Percentiles rank a stretch among this genome's conserved stretches.
Evolutionary conservation across 768 basidiomycete genomes (phyloP).

Genomic region (Exidia glandulosa): DNA sequence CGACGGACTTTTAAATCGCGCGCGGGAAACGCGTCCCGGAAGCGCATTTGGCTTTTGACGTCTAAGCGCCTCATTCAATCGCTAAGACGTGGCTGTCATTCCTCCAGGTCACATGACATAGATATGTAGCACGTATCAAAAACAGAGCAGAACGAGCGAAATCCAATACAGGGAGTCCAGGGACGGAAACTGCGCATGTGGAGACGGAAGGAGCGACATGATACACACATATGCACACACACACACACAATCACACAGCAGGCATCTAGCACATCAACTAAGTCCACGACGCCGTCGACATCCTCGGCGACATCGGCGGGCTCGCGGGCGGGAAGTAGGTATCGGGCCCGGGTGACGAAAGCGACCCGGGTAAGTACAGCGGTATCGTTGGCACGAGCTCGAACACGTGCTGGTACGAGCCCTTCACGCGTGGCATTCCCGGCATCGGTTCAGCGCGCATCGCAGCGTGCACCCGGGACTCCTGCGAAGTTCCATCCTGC

Average conservation of each 20-base stretch:
- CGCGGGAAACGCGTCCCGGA: too few relatives aligned
- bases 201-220: too few relatives aligned
- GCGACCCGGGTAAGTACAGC: conserved; percentile 47
- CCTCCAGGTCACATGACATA: background rate
- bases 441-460: conserved; percentile 45
- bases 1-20: background rate
- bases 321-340: conserved; percentile 41
- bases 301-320: conserved; percentile 44
- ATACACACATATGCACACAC: too few relatives aligned
- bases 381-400: conserved; percentile 56
- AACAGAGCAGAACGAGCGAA: too few relatives aligned
- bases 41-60: background rate
- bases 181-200: too few relatives aligned
- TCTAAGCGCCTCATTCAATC: too few relatives aligned
- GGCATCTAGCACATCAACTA: background rate
- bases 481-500: conserved; percentile 46
- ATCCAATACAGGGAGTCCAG: background rate
- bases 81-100: background rate
- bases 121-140: background rate
- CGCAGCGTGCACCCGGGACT: conserved; percentile 78
- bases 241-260: too few relatives aligned
- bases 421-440: conserved; percentile 19
- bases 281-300: background rate
- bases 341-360: conserved; percentile 43
- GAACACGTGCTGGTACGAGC: conserved; percentile 14